These are phyloP conservation scores for Ophiocordyceps camponoti-saundersi DNA, from an alignment of 2,329 filamentous ascomycete genomes.

Conservation along the genomic window DNA sequence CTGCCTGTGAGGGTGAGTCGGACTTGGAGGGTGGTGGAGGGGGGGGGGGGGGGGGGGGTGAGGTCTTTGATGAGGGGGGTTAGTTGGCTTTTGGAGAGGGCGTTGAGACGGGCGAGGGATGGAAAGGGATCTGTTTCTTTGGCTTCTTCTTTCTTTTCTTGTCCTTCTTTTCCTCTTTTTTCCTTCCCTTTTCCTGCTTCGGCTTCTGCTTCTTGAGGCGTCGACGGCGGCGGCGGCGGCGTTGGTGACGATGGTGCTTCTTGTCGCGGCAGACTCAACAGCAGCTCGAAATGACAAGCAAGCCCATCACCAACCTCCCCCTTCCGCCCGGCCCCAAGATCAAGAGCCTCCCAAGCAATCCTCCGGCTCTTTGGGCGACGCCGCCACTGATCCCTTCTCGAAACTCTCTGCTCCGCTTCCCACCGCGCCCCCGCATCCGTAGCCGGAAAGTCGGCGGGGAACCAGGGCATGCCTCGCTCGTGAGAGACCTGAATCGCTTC, in stretches of 20 bases:
- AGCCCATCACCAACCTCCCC: slow-evolving; percentile 74
- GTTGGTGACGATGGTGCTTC: too few species aligned
- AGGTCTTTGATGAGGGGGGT: neutral
- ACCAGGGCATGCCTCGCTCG: slow-evolving; percentile 64
- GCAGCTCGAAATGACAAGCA: slow-evolving; percentile 64
- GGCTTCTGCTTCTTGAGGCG: too few species aligned
- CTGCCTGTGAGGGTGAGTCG: slow-evolving; percentile 50
- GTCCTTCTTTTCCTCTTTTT: too few species aligned
- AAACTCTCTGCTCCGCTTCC: slow-evolving; percentile 51
- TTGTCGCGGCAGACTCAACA: slow-evolving; percentile 26
- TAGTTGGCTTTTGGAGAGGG: neutral
- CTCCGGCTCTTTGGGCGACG: slow-evolving; percentile 69
- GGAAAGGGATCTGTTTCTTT: neutral
- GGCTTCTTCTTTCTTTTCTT: neutral
- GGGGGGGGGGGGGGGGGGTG: slow-evolving; percentile 9
- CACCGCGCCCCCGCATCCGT: slow-evolving; percentile 65
- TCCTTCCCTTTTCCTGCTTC: too few species aligned
- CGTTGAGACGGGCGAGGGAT: neutral
- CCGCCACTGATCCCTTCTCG: slow-evolving; percentile 64
- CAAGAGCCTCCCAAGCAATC: slow-evolving; percentile 54
- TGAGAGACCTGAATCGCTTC: slow-evolving; percentile 69
- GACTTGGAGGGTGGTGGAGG: slow-evolving; percentile 37
- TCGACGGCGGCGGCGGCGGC: too few species aligned
- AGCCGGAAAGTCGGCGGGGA: slow-evolving; percentile 69
- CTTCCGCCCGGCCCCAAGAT: slow-evolving; percentile 55